phyloP scores from a whole-genome alignment of 192 early-diverging fungal genomes.

The Mortierella claussenii region DNA sequence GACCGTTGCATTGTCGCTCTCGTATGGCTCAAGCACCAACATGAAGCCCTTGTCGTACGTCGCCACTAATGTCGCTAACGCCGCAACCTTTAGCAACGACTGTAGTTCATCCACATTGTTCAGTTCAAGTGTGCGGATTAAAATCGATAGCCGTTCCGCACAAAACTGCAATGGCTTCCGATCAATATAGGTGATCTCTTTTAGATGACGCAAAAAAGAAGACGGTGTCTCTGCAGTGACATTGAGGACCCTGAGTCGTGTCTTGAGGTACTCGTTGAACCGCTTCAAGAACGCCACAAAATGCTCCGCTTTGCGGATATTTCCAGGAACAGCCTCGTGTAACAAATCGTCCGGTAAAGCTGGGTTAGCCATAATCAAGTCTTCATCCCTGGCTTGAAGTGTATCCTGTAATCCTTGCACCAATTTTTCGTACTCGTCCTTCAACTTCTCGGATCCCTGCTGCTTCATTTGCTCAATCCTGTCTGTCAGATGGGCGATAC shows the following conservation, averaged over 20 bases:
- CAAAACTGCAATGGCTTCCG: conserved; percentile 95
- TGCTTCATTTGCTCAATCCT: conserved; percentile 86
- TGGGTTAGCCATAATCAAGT: conserved; percentile 94
- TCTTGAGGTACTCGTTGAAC: conserved; percentile 98
- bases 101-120: conserved; percentile 90
- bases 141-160: conserved; percentile 88
- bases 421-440: conserved; percentile 88
- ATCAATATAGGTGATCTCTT: conserved; percentile 96
- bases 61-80: conserved; percentile 94
- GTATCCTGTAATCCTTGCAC: conserved; percentile 88
- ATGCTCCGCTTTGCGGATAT: conserved; percentile 97
- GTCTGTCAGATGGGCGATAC: conserved; percentile 74
- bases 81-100: conserved; percentile 86
- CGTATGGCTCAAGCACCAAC: conserved; percentile 96
- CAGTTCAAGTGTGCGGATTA: conserved; percentile 93
- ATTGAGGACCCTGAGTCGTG: conserved; percentile 94
- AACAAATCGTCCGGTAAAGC: conserved; percentile 94
- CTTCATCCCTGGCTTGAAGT: conserved; percentile 79
- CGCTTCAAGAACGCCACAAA: conserved; percentile 96
- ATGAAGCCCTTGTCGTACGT: conserved; percentile 98
- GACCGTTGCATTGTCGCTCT: conserved; percentile 91
- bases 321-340: conserved; percentile 94
- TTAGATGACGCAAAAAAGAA: conserved; percentile 93
- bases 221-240: conserved; percentile 96
- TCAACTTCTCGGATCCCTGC: conserved; percentile 88